Evolutionary conservation across 257 asterid species (phyloP).

Genomic region (Capsicum chinense): DNA sequence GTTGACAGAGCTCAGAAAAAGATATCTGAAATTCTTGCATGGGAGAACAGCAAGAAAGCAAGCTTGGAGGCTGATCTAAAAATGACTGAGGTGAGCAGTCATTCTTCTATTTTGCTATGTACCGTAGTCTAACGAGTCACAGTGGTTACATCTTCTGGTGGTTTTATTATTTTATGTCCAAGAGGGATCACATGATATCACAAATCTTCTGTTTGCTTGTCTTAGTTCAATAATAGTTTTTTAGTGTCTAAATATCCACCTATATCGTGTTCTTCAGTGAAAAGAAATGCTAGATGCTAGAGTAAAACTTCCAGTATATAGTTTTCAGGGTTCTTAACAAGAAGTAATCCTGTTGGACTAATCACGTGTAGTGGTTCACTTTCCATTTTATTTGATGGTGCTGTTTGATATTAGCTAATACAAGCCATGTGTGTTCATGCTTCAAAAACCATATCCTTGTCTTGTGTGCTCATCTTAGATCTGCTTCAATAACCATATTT

Average conservation of each 20-base stretch:
- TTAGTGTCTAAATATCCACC: not conserved
- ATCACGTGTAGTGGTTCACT: not conserved
- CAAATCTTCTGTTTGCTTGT: not conserved
- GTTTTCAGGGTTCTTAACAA: not conserved
- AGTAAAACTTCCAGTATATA: not conserved
- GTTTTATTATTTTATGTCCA: not conserved
- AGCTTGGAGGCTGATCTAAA: conserved; percentile 81
- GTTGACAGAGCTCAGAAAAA: conserved; percentile 79
- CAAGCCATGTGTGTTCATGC: not conserved
- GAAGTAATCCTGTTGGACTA: not conserved
- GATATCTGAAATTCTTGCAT: conserved; percentile 61
- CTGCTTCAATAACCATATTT: not conserved
- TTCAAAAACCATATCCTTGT: not conserved
- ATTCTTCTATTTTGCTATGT: not conserved
- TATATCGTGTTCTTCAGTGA: conserved; percentile 15
- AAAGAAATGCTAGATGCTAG: not conserved
- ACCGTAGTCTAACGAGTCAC: not conserved
- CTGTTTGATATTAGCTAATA: not conserved
- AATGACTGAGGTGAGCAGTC: conserved; percentile 73
- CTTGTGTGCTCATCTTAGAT: not conserved
- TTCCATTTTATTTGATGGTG: not conserved
- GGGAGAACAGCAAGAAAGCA: conserved; percentile 99
- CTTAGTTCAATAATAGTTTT: not conserved
- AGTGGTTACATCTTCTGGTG: not conserved
- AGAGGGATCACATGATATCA: not conserved